Conservation (phyloP, 257 asterid genomes). For the Anisodus acutangulus region DNA sequence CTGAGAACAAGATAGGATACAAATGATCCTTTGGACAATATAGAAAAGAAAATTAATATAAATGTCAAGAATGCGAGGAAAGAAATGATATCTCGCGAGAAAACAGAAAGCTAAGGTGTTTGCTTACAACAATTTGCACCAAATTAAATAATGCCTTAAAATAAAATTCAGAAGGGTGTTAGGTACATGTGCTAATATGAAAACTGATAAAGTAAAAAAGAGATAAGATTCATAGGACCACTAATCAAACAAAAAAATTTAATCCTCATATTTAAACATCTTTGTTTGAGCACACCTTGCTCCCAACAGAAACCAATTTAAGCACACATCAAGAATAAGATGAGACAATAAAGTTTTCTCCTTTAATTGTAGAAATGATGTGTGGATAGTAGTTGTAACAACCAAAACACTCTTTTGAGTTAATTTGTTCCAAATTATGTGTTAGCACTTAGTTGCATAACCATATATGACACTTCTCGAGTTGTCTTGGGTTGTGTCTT, state of each 20-base stretch:
- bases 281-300: background rate
- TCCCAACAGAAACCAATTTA: background rate
- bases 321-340: background rate
- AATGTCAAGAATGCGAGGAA: background rate
- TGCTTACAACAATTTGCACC: slow-evolving; percentile 16
- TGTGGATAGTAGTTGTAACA: too few relatives aligned
- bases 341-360: background rate
- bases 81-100: background rate
- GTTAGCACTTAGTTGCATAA: too few relatives aligned
- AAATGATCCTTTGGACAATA: slow-evolving; percentile 16
- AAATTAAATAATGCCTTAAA: background rate
- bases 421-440: too few relatives aligned
- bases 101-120: background rate
- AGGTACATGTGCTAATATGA: background rate
- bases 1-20: background rate
- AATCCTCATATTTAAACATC: background rate
- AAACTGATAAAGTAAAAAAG: background rate
- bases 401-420: too few relatives aligned
- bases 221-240: background rate
- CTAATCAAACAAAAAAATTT: background rate
- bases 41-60: background rate
- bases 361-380: background rate
- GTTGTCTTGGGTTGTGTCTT: too few relatives aligned
- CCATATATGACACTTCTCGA: too few relatives aligned
- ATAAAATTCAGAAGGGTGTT: background rate